Percentiles rank a stretch among this genome's conserved stretches.
Evolutionary conservation across 345 rosid genomes (phyloP).

Genomic region (Camelina sativa): DNA sequence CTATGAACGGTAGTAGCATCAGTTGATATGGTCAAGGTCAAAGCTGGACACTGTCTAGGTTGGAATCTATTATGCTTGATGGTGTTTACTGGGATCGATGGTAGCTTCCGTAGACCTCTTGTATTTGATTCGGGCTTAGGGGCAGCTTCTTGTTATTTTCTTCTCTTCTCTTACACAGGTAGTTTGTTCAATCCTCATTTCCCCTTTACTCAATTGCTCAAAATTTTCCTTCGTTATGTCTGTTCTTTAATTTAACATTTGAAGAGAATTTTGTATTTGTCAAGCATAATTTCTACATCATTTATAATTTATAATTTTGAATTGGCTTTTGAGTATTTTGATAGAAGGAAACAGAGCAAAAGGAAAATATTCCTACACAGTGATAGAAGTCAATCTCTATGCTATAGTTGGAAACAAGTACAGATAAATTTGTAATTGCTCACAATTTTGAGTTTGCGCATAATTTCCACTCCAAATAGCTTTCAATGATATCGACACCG

Average conservation of each 20-base stretch:
- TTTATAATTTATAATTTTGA: slow-evolving; percentile 7
- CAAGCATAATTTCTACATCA: background rate
- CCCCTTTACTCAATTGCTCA: background rate
- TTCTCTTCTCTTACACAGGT: slow-evolving; percentile 8
- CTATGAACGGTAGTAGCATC: slow-evolving; percentile 32
- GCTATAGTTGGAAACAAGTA: background rate
- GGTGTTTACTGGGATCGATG: slow-evolving; percentile 29
- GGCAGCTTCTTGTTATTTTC: slow-evolving; percentile 18
- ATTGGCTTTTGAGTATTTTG: background rate
- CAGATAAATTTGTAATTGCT: background rate
- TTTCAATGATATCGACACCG: slow-evolving; percentile 71
- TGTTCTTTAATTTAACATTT: background rate
- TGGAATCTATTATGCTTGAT: slow-evolving; percentile 11
- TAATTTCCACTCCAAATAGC: slow-evolving; percentile 55
- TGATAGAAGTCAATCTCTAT: background rate
- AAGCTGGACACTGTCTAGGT: background rate
- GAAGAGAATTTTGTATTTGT: slow-evolving; percentile 18
- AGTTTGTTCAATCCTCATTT: slow-evolving; percentile 26
- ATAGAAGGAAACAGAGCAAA: background rate
- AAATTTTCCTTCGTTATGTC: background rate
- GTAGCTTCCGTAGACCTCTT: slow-evolving; percentile 11
- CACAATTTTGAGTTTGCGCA: background rate
- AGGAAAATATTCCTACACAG: background rate
- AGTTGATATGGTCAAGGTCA: slow-evolving; percentile 7
- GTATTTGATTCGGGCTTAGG: slow-evolving; percentile 19